Percentiles rank a stretch among this genome's conserved stretches.
Conservation (phyloP, 371 early-diverging fungal species). For the Lichtheimia ornata region DNA sequence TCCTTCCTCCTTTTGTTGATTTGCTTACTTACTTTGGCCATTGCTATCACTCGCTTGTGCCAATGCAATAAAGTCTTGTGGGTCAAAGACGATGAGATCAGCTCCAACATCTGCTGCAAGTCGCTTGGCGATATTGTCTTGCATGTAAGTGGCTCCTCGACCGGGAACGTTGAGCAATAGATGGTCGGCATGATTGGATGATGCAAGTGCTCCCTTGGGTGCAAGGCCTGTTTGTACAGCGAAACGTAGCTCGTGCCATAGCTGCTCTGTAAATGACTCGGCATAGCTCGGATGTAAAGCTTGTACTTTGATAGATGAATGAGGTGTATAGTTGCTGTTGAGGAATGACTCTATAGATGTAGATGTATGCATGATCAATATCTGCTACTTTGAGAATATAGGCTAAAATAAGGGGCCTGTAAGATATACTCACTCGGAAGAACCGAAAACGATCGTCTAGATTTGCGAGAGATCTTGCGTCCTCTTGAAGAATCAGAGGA, state of each 20-base stretch:
- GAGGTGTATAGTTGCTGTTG: conserved; percentile 8
- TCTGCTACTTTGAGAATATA: neutral
- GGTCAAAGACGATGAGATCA: conserved; percentile 40
- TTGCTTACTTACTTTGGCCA: conserved; percentile 14
- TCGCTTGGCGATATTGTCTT: conserved; percentile 31
- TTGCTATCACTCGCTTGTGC: conserved; percentile 33
- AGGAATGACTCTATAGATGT: conserved; percentile 10
- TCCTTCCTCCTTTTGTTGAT: conserved; percentile 15
- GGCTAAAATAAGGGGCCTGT: too few relatives aligned
- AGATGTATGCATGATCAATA: neutral
- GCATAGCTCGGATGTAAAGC: conserved; percentile 11
- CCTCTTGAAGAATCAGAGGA: conserved; percentile 7
- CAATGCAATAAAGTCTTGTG: conserved; percentile 50
- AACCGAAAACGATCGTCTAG: conserved; percentile 6
- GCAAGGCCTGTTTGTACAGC: conserved; percentile 31
- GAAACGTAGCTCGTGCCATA: conserved; percentile 36
- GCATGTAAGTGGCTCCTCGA: conserved; percentile 38
- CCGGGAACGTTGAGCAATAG: conserved; percentile 28
- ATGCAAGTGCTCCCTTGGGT: conserved; percentile 28
- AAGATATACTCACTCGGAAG: conserved; percentile 13
- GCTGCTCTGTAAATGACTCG: conserved; percentile 23
- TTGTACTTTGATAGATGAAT: neutral
- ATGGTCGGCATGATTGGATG: conserved; percentile 37
- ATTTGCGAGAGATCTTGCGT: conserved; percentile 18
- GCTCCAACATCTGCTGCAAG: conserved; percentile 29